Base-by-base conservation (phyloP, 176 grass and related monocot genomes). In the Hordeum marinum region DNA sequence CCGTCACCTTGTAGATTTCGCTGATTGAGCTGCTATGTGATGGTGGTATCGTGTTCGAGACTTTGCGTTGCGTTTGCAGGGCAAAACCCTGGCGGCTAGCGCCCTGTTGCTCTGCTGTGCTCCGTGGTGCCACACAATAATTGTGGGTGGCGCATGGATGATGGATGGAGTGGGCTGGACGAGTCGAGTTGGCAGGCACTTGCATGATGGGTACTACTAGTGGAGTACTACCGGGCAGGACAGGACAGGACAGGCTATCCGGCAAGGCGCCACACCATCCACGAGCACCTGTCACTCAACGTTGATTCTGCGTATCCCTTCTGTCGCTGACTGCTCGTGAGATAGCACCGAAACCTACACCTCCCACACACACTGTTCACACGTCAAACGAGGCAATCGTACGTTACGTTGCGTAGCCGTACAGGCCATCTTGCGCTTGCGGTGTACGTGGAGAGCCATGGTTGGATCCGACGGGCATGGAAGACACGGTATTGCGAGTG, bases 261-360 rank as follows among this genome's bases (percentile, higher is more conserved):
- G 59, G 61, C 14, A 76, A 39, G 37, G 72, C 70, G 52, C 81
- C 81, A 3, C 66, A 2, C 66, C 50, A 43, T 35, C 39, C 64
- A 88, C 40, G 31, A 55, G 41, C 18, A 48, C 25, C 64, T 23
- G 58, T 74, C 82, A 66, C 76, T 46, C 25, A 35, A 85, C 26
- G 68, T 45, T 5, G 76, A 85, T 80, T 14, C 34, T 40, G 59
- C 46, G 34, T 18, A 74, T 84, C 76, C 82, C 1, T 46, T 67
- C 68, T 89, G 82, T 68, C 76, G 68, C 76, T 59, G 87, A 75
- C 68, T 70, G 17, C 14, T 6, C 54, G 20, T 20, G 61, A 45
- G 68, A 35, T 64, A 15, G 57, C 42, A 69, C 18, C 17, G 36
- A 63, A 60, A 75, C n/a, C 58, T 34, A 63, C 78, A 17, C 18